Conservation (phyloP, 1,284 basidiomycete genomes). For the Ustilago bromivora region DNA sequence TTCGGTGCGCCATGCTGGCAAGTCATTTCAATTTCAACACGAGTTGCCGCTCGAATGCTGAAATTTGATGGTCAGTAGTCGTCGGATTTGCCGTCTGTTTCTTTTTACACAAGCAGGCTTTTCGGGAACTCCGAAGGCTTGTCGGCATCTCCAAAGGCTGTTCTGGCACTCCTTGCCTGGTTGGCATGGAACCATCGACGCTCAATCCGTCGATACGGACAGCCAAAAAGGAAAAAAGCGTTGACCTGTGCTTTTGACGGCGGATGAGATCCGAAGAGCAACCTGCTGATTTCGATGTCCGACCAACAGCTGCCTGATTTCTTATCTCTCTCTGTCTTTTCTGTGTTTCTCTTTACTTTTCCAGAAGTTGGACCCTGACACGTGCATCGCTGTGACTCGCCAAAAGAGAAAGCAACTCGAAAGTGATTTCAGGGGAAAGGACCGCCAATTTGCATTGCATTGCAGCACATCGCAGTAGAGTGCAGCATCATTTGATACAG, state of each 20-base stretch:
- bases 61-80: not conserved
- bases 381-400: not conserved
- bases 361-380: conserved; percentile 2
- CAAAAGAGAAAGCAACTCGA: not conserved
- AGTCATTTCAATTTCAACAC: not conserved
- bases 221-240: too few species aligned
- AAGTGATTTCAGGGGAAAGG: not conserved
- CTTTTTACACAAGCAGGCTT: too few species aligned
- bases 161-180: too few species aligned
- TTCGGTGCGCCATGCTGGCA: too few species aligned
- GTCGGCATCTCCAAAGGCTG: too few species aligned
- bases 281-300: not conserved
- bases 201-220: too few species aligned
- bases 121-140: too few species aligned
- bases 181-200: too few species aligned
- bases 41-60: not conserved
- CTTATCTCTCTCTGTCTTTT: too few species aligned
- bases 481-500: conserved; percentile 18
- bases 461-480: conserved; percentile 8
- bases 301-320: not conserved
- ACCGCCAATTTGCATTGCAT: conserved; percentile 6
- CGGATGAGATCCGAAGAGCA: not conserved
- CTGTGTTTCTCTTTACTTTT: not conserved
- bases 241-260: not conserved
- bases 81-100: conserved; percentile 1